Conservation (phyloP, 768 basidiomycete species). For the Agaricus sinodeliciosus region DNA sequence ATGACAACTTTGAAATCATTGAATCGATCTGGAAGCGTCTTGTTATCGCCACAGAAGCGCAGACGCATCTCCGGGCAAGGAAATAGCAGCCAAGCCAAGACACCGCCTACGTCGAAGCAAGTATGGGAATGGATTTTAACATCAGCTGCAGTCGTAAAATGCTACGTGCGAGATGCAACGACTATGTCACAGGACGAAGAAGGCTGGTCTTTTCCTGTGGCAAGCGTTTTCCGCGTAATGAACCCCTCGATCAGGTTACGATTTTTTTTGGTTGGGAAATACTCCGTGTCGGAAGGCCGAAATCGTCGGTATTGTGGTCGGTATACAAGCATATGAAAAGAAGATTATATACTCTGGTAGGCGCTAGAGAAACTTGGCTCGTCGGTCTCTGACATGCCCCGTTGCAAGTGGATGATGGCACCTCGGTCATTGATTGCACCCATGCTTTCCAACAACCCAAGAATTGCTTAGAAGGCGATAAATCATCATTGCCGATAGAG, state of each 20-base stretch:
- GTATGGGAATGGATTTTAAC: slow-evolving; percentile 53
- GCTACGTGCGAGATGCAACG: slow-evolving; percentile 46
- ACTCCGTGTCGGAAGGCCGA: slow-evolving; percentile 62
- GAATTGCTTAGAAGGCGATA: slow-evolving; percentile 9
- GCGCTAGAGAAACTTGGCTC: slow-evolving; percentile 11
- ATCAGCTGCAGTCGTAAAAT: slow-evolving; percentile 46
- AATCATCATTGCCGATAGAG: slow-evolving; percentile 11
- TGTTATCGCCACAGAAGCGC: slow-evolving; percentile 13
- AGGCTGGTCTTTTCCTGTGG: slow-evolving; percentile 16
- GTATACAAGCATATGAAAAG: slow-evolving; percentile 51
- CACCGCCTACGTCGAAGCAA: slow-evolving; percentile 16
- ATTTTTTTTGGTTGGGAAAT: slow-evolving; percentile 68
- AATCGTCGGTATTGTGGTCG: slow-evolving; percentile 61
- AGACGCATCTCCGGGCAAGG: neutral
- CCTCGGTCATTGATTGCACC: slow-evolving; percentile 63
- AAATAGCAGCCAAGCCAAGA: neutral
- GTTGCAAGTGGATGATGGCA: slow-evolving; percentile 68
- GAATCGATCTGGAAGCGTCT: slow-evolving; percentile 1
- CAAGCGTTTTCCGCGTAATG: slow-evolving; percentile 1
- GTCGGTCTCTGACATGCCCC: neutral
- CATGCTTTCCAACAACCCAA: slow-evolving; percentile 29
- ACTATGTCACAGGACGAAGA: slow-evolving; percentile 29
- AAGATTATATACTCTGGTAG: slow-evolving; percentile 54
- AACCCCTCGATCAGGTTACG: slow-evolving; percentile 31
- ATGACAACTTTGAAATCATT: slow-evolving; percentile 1